Evolutionary conservation across 2,329 filamentous ascomycete species (phyloP).

Genomic region (Akanthomyces lecanii): DNA sequence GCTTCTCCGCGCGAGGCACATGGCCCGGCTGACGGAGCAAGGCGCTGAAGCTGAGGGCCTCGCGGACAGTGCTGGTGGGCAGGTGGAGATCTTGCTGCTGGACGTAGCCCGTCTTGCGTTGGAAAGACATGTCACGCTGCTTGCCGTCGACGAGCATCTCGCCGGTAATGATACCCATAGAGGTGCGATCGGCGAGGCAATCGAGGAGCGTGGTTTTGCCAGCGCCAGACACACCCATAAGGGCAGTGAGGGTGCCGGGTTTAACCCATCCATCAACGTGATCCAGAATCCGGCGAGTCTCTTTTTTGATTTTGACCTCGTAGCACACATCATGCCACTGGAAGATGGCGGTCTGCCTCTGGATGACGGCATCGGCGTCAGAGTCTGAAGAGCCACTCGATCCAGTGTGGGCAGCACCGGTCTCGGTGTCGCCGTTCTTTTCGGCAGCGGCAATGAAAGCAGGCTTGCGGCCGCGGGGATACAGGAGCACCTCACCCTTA

Average conservation of each 20-base stretch:
- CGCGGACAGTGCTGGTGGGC: constrained; percentile 77
- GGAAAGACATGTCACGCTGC: constrained; percentile 74
- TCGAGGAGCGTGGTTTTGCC: constrained; percentile 90
- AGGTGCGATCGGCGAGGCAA: constrained; percentile 77
- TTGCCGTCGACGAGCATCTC: constrained; percentile 67
- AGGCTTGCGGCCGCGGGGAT: constrained; percentile 41
- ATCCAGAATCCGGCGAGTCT: constrained; percentile 72
- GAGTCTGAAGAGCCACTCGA: neutral
- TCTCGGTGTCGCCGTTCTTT: neutral
- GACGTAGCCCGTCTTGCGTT: constrained; percentile 87
- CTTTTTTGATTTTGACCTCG: constrained; percentile 67
- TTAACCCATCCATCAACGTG: constrained; percentile 82
- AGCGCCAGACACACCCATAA: constrained; percentile 91
- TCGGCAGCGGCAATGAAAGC: neutral
- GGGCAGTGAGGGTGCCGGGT: constrained; percentile 72
- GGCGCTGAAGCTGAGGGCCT: constrained; percentile 83
- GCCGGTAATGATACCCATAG: constrained; percentile 83
- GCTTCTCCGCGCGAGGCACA: constrained; percentile 70
- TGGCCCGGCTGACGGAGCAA: constrained; percentile 76
- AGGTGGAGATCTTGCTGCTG: constrained; percentile 91
- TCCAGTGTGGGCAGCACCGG: neutral
- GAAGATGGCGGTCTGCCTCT: constrained; percentile 52
- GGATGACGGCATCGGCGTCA: constrained; percentile 24
- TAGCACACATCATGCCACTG: constrained; percentile 83
- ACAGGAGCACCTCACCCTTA: constrained; percentile 59